Evolutionary conservation across 176 grass and related monocot species (phyloP).

Genomic region (Carex cristatella): DNA sequence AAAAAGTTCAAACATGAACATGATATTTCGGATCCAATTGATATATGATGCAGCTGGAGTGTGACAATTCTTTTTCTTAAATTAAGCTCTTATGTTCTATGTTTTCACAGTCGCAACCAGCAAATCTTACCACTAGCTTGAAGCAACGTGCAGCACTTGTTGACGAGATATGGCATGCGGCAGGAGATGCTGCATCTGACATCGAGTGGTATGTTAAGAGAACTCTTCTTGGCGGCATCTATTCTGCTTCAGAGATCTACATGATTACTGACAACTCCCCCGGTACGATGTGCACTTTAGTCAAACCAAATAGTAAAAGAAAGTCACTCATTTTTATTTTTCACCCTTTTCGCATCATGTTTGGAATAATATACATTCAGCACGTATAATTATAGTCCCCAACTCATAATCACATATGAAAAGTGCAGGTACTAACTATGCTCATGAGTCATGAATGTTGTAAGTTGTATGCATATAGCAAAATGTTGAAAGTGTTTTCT

Average conservation of each 20-base stretch:
- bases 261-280: constrained; percentile 89
- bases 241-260: constrained; percentile 97
- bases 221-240: constrained; percentile 80
- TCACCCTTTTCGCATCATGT: not conserved
- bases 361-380: not conserved
- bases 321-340: not conserved
- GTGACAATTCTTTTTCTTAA: not conserved
- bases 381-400: not conserved
- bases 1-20: not conserved
- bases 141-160: constrained; percentile 85
- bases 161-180: constrained; percentile 96
- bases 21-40: not conserved
- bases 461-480: not conserved
- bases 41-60: not conserved
- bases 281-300: constrained; percentile 35
- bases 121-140: constrained; percentile 77
- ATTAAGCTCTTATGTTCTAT: not conserved
- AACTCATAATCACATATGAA: not conserved
- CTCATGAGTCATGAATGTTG: not conserved
- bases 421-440: not conserved
- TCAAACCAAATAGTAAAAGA: not conserved
- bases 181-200: constrained; percentile 72
- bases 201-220: constrained; percentile 97
- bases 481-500: not conserved
- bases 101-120: constrained; percentile 65